phyloP scores from a whole-genome alignment of 1,284 basidiomycete species.

The Clitocybe nebularis region DNA sequence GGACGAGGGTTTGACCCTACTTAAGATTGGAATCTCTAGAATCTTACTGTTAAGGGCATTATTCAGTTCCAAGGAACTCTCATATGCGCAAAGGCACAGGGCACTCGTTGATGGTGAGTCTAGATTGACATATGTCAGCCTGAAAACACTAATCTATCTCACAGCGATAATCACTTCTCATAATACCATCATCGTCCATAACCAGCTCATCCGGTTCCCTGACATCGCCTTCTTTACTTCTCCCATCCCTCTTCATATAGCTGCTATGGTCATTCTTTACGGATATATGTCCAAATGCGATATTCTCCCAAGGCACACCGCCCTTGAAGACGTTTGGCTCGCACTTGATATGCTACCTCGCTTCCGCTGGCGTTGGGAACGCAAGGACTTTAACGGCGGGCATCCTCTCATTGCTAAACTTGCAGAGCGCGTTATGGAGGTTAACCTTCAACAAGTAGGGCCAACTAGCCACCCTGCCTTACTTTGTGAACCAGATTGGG shows the following conservation, averaged over 20 bases:
- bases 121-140: conserved; percentile 1
- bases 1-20: conserved; percentile 71
- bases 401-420: conserved; percentile 78
- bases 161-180: conserved; percentile 78
- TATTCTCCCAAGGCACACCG: conserved; percentile 55
- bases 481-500: conserved; percentile 69
- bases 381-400: conserved; percentile 69
- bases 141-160: conserved; percentile 6
- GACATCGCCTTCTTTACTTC: conserved; percentile 83
- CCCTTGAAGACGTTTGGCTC: conserved; percentile 76
- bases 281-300: conserved; percentile 77
- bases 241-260: conserved; percentile 79
- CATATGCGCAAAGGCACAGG: conserved; percentile 56
- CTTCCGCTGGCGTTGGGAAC: conserved; percentile 84
- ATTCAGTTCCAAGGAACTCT: conserved; percentile 69
- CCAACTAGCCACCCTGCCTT: conserved; percentile 56
- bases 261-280: conserved; percentile 82
- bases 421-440: conserved; percentile 70
- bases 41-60: conserved; percentile 71
- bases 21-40: conserved; percentile 77
- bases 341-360: conserved; percentile 80
- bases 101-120: conserved; percentile 70
- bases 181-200: conserved; percentile 78
- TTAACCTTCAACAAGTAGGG: conserved; percentile 58
- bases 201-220: conserved; percentile 74